Evolutionary conservation across 2,329 filamentous ascomycete genomes (phyloP).

Genomic region (Penicillium nordicum): DNA sequence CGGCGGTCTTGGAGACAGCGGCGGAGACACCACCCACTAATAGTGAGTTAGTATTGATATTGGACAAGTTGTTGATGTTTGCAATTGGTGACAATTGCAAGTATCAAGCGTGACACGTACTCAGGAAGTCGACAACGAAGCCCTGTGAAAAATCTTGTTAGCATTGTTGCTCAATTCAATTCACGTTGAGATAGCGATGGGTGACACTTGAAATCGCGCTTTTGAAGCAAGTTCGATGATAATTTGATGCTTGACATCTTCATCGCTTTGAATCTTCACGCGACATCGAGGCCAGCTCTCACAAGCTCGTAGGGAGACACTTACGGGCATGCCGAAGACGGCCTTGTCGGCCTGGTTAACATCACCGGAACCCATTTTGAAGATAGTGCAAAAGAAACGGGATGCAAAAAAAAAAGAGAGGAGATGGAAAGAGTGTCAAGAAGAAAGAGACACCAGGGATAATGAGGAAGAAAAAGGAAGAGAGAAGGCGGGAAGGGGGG

Average conservation of each 20-base stretch:
- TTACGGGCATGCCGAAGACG: conserved; percentile 53
- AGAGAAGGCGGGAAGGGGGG: conserved; percentile 35
- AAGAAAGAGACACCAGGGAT: conserved; percentile 32
- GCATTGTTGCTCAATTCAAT: conserved; percentile 5
- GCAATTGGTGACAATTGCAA: neutral
- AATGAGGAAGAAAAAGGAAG: conserved; percentile 42
- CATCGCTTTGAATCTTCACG: neutral
- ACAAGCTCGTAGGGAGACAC: conserved; percentile 19
- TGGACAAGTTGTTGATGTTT: too few relatives aligned
- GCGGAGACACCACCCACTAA: conserved; percentile 99
- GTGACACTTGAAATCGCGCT: neutral
- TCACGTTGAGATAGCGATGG: neutral
- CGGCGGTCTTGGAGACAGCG: conserved; percentile 99
- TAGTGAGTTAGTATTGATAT: conserved; percentile 43
- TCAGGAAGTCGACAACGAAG: conserved; percentile 98
- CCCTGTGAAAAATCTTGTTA: conserved; percentile 55
- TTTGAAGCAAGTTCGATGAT: neutral
- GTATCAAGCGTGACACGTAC: conserved; percentile 59
- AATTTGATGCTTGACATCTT: neutral
- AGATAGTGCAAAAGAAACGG: conserved; percentile 40
- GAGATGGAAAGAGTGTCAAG: conserved; percentile 35
- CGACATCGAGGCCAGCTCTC: neutral
- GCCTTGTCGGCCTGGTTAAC: conserved; percentile 52
- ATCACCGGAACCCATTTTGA: conserved; percentile 48
- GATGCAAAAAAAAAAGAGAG: conserved; percentile 40